Conservation (phyloP, 2,329 filamentous ascomycete species). For the Penicillium oxalicum region DNA sequence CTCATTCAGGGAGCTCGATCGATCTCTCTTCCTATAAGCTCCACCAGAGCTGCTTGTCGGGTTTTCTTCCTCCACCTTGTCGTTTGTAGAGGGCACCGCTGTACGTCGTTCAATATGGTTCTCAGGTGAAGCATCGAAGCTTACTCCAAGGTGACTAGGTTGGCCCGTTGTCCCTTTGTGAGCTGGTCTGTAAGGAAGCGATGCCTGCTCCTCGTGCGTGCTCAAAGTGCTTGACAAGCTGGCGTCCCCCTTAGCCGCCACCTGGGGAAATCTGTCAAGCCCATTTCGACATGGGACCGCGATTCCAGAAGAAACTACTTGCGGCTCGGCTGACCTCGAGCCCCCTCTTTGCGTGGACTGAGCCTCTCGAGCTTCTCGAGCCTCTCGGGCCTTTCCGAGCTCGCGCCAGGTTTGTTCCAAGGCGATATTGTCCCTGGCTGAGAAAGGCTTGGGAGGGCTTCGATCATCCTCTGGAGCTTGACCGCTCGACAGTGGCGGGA, state of each 20-base stretch:
- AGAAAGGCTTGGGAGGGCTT: conserved; percentile 69
- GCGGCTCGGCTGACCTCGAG: not conserved
- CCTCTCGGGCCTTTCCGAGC: conserved; percentile 37
- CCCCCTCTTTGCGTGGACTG: conserved; percentile 4
- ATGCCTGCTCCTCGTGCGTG: conserved; percentile 6
- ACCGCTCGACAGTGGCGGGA: conserved; percentile 48
- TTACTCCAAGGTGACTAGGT: conserved; percentile 4
- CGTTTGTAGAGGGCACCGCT: conserved; percentile 16
- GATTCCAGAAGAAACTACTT: conserved; percentile 15
- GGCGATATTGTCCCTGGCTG: conserved; percentile 68
- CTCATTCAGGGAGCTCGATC: conserved; percentile 27
- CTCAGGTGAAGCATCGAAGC: conserved; percentile 7
- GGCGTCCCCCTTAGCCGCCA: conserved; percentile 10
- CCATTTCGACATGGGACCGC: conserved; percentile 22
- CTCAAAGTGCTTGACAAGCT: conserved; percentile 17
- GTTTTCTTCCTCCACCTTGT: conserved; percentile 12
- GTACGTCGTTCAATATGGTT: conserved; percentile 11
- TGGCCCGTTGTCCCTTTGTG: conserved; percentile 11
- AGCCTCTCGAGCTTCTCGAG: conserved; percentile 3
- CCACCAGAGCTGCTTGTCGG: not conserved
- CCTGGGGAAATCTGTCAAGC: conserved; percentile 8
- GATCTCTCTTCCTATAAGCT: conserved; percentile 27
- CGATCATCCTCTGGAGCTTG: conserved; percentile 47
- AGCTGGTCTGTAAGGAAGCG: conserved; percentile 14
- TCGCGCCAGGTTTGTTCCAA: conserved; percentile 72